Conservation (phyloP, 2,329 filamentous ascomycete genomes). For the Diaporthe amygdali region DNA sequence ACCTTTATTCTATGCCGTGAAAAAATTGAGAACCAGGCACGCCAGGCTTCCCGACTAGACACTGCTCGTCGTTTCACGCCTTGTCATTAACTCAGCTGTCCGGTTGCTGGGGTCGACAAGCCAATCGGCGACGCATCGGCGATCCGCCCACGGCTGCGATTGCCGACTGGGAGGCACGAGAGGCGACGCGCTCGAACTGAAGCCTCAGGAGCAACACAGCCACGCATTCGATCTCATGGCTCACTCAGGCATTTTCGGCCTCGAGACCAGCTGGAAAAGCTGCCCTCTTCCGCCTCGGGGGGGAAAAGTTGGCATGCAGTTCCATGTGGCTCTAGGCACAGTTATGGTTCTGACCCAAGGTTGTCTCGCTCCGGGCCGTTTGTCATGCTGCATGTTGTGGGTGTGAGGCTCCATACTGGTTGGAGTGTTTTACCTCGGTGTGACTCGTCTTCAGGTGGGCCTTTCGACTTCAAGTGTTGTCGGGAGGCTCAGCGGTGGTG, state of each 20-base stretch:
- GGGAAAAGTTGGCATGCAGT: not conserved
- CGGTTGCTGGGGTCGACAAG: not conserved
- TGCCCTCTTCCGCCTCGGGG: not conserved
- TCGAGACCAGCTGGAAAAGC: not conserved
- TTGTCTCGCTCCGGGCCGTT: not conserved
- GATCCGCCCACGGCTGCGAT: not conserved
- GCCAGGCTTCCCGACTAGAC: too few relatives aligned
- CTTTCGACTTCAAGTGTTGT: not conserved
- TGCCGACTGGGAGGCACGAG: not conserved
- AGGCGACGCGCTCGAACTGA: not conserved
- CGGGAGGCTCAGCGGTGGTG: not conserved
- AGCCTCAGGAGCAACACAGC: not conserved
- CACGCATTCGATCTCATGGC: not conserved
- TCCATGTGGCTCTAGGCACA: not conserved
- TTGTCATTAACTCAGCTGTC: too few relatives aligned
- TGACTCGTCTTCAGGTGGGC: not conserved
- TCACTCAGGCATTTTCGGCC: not conserved
- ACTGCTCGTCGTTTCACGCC: not conserved
- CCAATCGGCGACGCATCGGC: not conserved
- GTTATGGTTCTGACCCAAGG: not conserved
- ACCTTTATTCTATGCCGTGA: not conserved
- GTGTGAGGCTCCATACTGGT: not conserved
- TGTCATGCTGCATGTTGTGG: not conserved
- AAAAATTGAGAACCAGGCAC: not conserved
- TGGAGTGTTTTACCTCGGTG: not conserved